phyloP scores from a whole-genome alignment of 2,329 filamentous ascomycete species.

The Neonectria ditissima region DNA sequence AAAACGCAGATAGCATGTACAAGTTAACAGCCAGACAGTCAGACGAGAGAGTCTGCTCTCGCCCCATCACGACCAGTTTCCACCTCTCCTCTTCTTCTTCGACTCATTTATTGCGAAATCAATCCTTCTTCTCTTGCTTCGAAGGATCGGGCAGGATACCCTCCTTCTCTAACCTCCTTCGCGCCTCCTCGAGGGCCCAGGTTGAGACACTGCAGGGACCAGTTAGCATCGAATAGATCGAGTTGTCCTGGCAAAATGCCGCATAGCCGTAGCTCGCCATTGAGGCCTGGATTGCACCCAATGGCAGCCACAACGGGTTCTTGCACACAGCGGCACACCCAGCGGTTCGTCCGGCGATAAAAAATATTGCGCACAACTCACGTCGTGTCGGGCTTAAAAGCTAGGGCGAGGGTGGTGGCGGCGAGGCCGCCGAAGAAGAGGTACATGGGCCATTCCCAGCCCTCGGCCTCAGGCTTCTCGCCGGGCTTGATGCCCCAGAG shows the following conservation, averaged over 20 bases:
- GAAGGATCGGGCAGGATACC: slow-evolving; percentile 87
- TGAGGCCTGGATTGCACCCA: slow-evolving; percentile 11
- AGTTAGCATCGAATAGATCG: slow-evolving; percentile 44
- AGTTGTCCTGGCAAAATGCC: slow-evolving; percentile 39
- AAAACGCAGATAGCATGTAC: slow-evolving; percentile 51
- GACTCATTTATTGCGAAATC: slow-evolving; percentile 29
- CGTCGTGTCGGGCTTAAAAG: slow-evolving; percentile 99
- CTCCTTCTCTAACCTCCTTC: slow-evolving; percentile 94
- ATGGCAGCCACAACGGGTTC: slow-evolving; percentile 7
- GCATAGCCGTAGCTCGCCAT: slow-evolving; percentile 30
- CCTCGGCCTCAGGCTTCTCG: slow-evolving; percentile 95
- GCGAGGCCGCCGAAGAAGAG: slow-evolving; percentile 85
- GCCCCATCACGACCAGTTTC: slow-evolving; percentile 27
- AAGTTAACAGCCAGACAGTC: slow-evolving; percentile 40
- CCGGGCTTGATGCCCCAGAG: slow-evolving; percentile 94
- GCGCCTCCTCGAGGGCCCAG: slow-evolving; percentile 97
- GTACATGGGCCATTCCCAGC: slow-evolving; percentile 90
- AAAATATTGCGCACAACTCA: slow-evolving; percentile 66
- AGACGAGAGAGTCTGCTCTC: slow-evolving; percentile 23
- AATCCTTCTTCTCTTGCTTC: slow-evolving; percentile 68
- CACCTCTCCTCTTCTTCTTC: slow-evolving; percentile 29
- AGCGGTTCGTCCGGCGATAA: slow-evolving; percentile 17
- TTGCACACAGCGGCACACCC: neutral
- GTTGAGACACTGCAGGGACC: slow-evolving; percentile 85
- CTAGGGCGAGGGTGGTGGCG: slow-evolving; percentile 82